Evolutionary conservation across 768 basidiomycete genomes (phyloP).

Genomic region (Dioszegia hungarica): DNA sequence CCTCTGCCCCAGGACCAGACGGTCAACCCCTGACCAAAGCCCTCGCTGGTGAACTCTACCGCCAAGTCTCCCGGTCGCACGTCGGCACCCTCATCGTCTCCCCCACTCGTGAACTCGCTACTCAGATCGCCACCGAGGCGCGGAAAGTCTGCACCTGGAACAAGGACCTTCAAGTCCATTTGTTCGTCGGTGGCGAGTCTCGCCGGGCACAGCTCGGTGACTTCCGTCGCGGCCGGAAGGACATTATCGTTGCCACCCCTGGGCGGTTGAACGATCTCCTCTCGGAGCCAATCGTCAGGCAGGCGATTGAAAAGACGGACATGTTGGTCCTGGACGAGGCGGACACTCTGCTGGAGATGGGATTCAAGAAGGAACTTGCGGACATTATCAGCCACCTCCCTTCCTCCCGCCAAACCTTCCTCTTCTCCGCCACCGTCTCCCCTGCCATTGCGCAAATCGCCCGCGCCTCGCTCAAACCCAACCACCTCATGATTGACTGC

Average conservation of each 20-base stretch:
- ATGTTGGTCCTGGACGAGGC: slow-evolving; percentile 85
- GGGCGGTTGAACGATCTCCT: slow-evolving; percentile 75
- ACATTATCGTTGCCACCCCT: slow-evolving; percentile 86
- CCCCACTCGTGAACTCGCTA: slow-evolving; percentile 83
- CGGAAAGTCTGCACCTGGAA: slow-evolving; percentile 61
- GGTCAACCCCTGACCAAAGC: slow-evolving; percentile 45
- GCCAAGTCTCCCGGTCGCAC: slow-evolving; percentile 50
- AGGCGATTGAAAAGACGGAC: slow-evolving; percentile 58
- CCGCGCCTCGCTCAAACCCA: slow-evolving; percentile 56
- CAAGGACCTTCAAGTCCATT: slow-evolving; percentile 61
- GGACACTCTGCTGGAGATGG: slow-evolving; percentile 85
- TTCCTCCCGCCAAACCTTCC: slow-evolving; percentile 73
- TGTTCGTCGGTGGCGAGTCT: slow-evolving; percentile 73
- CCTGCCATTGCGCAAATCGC: slow-evolving; percentile 68
- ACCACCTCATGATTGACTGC: slow-evolving; percentile 70
- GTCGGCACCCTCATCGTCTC: slow-evolving; percentile 77
- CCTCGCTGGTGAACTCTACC: slow-evolving; percentile 15
- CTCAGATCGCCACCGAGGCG: slow-evolving; percentile 83
- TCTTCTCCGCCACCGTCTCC: slow-evolving; percentile 86
- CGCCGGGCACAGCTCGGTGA: slow-evolving; percentile 64
- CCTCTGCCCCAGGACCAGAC: slow-evolving; percentile 52
- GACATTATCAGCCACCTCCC: slow-evolving; percentile 54
- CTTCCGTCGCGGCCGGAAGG: slow-evolving; percentile 62
- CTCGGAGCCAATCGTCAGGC: slow-evolving; percentile 57
- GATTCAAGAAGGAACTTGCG: slow-evolving; percentile 81